Evolutionary conservation across 2,329 filamentous ascomycete species (phyloP), one percentile per base, ranked within the genome.

Genomic region (Thelonectria rubi): DNA sequence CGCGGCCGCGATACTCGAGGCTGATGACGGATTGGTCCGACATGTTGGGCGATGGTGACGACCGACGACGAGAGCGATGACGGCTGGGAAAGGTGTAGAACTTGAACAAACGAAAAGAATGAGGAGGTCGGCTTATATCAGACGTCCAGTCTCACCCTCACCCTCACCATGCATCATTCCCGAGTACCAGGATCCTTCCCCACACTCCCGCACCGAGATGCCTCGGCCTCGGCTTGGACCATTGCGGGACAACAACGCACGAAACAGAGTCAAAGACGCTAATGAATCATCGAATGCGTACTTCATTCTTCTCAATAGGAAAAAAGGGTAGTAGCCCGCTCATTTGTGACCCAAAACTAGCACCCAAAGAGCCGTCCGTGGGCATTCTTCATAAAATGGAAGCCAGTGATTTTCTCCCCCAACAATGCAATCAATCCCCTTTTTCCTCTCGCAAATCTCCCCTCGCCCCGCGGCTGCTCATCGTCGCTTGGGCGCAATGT

Each of bases 1-100:
- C 72, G 65, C 78, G 78, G 55, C 77, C 78, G 55, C 73, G 77
- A 66, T 79, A 79, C 62, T 81, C 78, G 61, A 80, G 63, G 9
- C 62, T 69, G 65, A 80, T 73, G 67, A 77, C 70, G 32, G 72
- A 65, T 20, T 69, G 50, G 37, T 62, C 55, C 5, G 65, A 55
- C 68, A 71, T 71, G 42, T 8, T 59, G 34, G 49, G 24, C 18
- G 17, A 20, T 37, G 6, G 14, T 21, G 15, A 34, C 15, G 14
- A 17, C 10, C 15, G 9, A 17, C 2, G 11, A 30, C 42, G 20
- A 20, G 18, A 21, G 18, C 8, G 8, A 17, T 21, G 14, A 32
- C 11, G 15, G 10, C 14, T 26, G 24, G 20, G 14, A 15, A 26
- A 26, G 15, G 15, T 26, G 40, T 11, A 30, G 20, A 55, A 32